Evolutionary conservation across 768 basidiomycete species (phyloP), one percentile per base, ranked within the genome.

Genomic region (Rhizopogon vesiculosus): DNA sequence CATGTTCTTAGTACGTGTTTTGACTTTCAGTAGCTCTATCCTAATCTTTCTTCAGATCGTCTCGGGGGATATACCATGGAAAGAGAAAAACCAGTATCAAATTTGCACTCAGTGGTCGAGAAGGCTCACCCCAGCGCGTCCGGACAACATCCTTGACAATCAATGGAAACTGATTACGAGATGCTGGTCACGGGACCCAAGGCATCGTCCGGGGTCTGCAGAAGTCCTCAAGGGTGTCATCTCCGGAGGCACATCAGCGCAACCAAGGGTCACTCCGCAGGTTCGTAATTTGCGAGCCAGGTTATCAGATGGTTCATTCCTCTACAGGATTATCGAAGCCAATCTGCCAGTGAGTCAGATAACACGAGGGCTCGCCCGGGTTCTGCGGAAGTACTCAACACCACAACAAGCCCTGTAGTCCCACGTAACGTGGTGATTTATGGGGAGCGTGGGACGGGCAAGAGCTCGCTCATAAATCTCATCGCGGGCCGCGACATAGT

Each of bases 381-480:
- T 25, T 25, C 22, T 25, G 22, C 2, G 22, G 22, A 25, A 25
- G 22, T 25, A 2, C 22, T 3, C 22, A 25, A 25, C 22, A 25
- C 22, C 22, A 25, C 22, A 25, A 3, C 22, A 25, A 25, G 3
- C 22, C 3, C 22, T 3, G 22, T 25, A 25, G 22, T 25, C 22
- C 22, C 48, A 2, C 50, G 55, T 28, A 78, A 78, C 48, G 44
- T 78, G 12, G 66, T 78, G 15, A 42, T 78, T n/a, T 78, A 74
- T 35, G 77, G 78, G 1, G 75, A 77, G 44, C 67, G 70, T 3
- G 77, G 77, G 15, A 57, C 69, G 0, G 73, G 73, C 7, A 79
- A 79, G 59, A 78, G 76, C 54, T 75, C 74, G 1, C 59, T 78
- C 3, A 62, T 79, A 46, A 78, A 78, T 60, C 69, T 78, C 69